Evolutionary conservation across 2,329 filamentous ascomycete species (phyloP), one percentile per base, ranked within the genome.

Genomic region (Dissoconium aciculare): DNA sequence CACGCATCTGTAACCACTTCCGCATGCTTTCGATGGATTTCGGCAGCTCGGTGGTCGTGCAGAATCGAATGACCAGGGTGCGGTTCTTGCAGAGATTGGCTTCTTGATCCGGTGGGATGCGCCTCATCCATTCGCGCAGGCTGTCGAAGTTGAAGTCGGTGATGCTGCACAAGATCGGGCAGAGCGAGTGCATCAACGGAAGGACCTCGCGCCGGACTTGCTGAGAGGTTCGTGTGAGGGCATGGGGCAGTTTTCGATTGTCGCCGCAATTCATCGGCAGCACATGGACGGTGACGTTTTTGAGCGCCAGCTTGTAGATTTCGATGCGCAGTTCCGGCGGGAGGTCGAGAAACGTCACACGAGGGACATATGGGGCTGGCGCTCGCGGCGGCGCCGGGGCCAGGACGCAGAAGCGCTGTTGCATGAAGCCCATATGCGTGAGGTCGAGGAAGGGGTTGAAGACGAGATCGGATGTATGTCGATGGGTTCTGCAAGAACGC

Each of bases 61-160:
- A 37, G 11, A 51, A 44, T 6, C 32, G 31, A 5, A 51, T 46
- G n/a, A 17, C 30, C 13, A 51, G 43, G 21, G 42, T 29, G 3
- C 38, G 29, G 28, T 51, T 50, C 37, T 49, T 51, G 26, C 33
- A 34, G 16, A 51, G 36, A 25, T 45, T 44, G 28, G 32, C 34
- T 19, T 49, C 38, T 26, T 49, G 38, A 17, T 44, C 29, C 6
- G 46, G 42, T 12, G 48, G 48, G 17, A 51, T 44, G 15, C 47
- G 42, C 10, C 30, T 23, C 27, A 50, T 41, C 46, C 46, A 51
- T 6, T 36, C 35, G 27, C 50, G 42, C 27, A 51, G 29, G 10
- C 45, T 43, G 25, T 42, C 40, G 35, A 51, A 51, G 35, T 48
- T 43, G 39, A 51, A 50, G 35, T 51, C 48, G 14, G 47, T 50